These are phyloP conservation scores for Candida yuanshanica DNA, from an alignment of 805 yeast species.

Conservation along the genomic window DNA sequence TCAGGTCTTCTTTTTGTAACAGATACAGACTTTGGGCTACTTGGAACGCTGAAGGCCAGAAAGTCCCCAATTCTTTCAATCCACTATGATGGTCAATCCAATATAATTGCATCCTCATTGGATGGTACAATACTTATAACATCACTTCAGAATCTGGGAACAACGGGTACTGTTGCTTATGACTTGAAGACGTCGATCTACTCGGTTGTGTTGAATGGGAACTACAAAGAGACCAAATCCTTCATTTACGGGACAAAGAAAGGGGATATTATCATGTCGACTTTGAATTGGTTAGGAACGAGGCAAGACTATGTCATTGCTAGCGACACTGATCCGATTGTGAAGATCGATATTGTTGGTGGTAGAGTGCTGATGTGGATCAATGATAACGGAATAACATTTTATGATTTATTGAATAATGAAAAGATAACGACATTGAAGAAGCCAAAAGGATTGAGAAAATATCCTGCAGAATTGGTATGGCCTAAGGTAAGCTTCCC, in stretches of 20 bases:
- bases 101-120: constrained; percentile 83
- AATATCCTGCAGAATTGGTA: constrained; percentile 65
- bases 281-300: constrained; percentile 83
- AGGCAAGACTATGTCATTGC: constrained; percentile 60
- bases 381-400: constrained; percentile 71
- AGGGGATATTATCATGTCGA: constrained; percentile 71
- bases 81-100: constrained; percentile 61
- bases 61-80: constrained; percentile 76
- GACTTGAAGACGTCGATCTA: constrained; percentile 88
- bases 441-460: constrained; percentile 43
- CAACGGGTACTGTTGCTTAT: constrained; percentile 41
- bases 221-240: constrained; percentile 53
- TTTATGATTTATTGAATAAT: constrained; percentile 53
- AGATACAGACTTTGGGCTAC: constrained; percentile 47
- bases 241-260: constrained; percentile 89
- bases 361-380: constrained; percentile 76
- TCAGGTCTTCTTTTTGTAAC: constrained; percentile 75
- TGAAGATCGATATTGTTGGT: constrained; percentile 56
- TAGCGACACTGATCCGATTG: constrained; percentile 62
- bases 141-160: constrained; percentile 33
- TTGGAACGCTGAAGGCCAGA: constrained; percentile 79
- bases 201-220: constrained; percentile 73
- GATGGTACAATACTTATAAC: constrained; percentile 92
- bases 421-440: constrained; percentile 45
- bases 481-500: constrained; percentile 73